phyloP scores from a whole-genome alignment of 139 green algal species.

The Coelastrella sp. region DNA sequence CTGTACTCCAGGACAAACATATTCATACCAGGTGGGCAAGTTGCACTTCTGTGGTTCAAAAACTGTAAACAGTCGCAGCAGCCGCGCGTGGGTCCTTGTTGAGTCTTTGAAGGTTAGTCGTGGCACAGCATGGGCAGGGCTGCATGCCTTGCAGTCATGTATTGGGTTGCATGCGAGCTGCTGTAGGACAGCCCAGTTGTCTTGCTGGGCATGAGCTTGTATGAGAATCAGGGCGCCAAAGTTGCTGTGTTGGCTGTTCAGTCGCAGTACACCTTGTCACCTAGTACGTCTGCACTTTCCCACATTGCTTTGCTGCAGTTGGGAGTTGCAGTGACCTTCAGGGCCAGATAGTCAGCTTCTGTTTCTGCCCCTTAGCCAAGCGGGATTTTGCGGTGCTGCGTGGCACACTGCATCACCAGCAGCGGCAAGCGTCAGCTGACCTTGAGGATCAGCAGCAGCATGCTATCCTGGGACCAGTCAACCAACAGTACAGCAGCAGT shows the following conservation, averaged over 20 bases:
- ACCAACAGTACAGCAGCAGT: not conserved
- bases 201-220: no score
- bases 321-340: slow-evolving; percentile 41
- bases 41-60: not conserved
- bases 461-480: not conserved
- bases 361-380: slow-evolving; percentile 7
- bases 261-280: not conserved
- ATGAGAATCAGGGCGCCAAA: no score
- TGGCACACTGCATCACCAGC: not conserved
- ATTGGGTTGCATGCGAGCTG: no score
- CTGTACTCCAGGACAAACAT: slow-evolving; percentile 55
- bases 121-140: no score
- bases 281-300: not conserved
- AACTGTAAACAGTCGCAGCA: not conserved
- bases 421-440: not conserved
- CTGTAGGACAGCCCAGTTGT: no score
- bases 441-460: not conserved
- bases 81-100: no score
- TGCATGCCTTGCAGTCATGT: no score
- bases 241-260: no score
- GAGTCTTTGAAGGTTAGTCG: no score
- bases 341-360: slow-evolving; percentile 22
- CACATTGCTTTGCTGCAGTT: slow-evolving; percentile 40
- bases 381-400: slow-evolving; percentile 25
- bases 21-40: slow-evolving; percentile 56